Percentiles rank a stretch among this genome's conserved stretches.
phyloP scores from a whole-genome alignment of 2,329 filamentous ascomycete genomes.

The Parastagonospora avenae region DNA sequence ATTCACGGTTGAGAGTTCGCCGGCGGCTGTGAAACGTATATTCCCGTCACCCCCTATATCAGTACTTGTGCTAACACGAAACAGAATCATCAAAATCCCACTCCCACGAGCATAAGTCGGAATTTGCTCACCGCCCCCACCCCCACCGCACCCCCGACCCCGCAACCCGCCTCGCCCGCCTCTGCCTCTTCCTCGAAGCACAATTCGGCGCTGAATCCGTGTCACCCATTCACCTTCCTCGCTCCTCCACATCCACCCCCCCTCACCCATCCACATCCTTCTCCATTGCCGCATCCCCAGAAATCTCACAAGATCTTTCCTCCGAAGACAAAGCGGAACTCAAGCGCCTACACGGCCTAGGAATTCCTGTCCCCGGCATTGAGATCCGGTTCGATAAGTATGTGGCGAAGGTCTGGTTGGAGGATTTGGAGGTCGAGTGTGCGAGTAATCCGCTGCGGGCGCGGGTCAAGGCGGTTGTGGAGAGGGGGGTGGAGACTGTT shows the following conservation, averaged over 20 bases:
- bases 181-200: conserved; percentile 95
- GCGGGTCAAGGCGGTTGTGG: conserved; percentile 85
- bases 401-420: conserved; percentile 87
- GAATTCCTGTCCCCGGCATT: conserved; percentile 89
- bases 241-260: conserved; percentile 52
- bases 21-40: conserved; percentile 89
- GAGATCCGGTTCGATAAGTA: conserved; percentile 87
- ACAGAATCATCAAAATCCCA: conserved; percentile 46
- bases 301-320: conserved; percentile 4
- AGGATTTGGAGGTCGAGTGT: conserved; percentile 89
- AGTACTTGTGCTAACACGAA: conserved; percentile 7
- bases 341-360: conserved; percentile 77
- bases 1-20: conserved; percentile 89
- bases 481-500: conserved; percentile 85
- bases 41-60: conserved; percentile 16
- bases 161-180: conserved; percentile 77
- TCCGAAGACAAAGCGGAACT: conserved; percentile 62
- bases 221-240: conserved; percentile 72
- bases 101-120: conserved; percentile 21
- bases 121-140: conserved; percentile 55
- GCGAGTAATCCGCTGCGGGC: conserved; percentile 77
- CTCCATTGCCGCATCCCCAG: conserved; percentile 9
- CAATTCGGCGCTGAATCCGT: conserved; percentile 90
- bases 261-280: conserved; percentile 7
- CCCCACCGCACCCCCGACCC: conserved; percentile 74